These are phyloP conservation scores for Annulohypoxylon truncatum DNA, from an alignment of 2,329 filamentous ascomycete species.

Conservation along the genomic window DNA sequence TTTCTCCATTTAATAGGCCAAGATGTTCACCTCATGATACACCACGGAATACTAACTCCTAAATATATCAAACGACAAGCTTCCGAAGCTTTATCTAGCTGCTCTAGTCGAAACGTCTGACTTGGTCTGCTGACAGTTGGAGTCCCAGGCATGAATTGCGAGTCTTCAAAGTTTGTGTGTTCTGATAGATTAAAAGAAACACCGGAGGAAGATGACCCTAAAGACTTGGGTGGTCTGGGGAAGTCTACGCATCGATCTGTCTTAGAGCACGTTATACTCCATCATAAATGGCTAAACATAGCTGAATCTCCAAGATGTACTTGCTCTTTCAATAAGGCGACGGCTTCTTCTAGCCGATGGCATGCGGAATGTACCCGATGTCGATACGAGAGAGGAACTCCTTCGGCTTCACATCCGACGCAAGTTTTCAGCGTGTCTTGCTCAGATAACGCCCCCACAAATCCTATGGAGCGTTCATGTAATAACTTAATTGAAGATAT, in stretches of 20 bases:
- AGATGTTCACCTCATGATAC: no score
- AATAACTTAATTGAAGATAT: background rate
- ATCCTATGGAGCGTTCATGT: background rate
- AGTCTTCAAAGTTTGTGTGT: no score
- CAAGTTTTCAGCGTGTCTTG: background rate
- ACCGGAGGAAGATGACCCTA: no score
- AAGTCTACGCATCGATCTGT: no score
- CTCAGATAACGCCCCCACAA: background rate
- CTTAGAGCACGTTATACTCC: no score
- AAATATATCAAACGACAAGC: background rate
- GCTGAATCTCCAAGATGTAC: no score
- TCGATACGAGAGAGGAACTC: background rate
- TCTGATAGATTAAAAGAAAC: no score
- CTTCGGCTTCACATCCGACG: background rate
- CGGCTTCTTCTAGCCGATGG: background rate
- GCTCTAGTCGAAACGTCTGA: background rate
- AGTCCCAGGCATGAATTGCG: no score
- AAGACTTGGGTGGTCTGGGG: no score
- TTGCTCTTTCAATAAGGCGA: background rate
- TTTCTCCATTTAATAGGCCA: no score
- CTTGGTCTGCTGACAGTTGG: background rate
- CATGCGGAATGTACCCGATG: background rate
- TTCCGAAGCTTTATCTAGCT: background rate
- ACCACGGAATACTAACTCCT: background rate
- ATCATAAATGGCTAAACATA: no score